These are phyloP conservation scores for Daphne laureola DNA, from an alignment of 441 rosid genomes.

Conservation along the genomic window DNA sequence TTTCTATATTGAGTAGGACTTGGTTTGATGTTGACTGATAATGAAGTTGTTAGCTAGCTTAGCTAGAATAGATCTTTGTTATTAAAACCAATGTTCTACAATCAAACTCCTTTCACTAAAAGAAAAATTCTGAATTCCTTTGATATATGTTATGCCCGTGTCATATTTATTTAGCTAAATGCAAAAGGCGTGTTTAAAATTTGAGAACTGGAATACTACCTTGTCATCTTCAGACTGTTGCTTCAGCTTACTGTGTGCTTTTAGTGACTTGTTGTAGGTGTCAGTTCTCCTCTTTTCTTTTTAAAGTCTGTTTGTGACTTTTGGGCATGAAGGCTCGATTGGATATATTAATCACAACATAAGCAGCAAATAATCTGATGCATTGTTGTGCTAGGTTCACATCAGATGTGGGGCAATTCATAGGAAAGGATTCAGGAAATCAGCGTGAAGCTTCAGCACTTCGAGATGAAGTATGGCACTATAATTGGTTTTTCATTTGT, in stretches of 20 bases:
- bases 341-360: neutral
- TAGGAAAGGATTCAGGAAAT: slow-evolving; percentile 44
- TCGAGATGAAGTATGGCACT: slow-evolving; percentile 70
- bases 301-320: neutral
- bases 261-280: slow-evolving; percentile 1
- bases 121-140: too few relatives aligned
- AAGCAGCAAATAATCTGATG: neutral
- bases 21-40: too few relatives aligned
- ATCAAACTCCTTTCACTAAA: too few relatives aligned
- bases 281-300: neutral
- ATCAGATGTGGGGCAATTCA: slow-evolving; percentile 36
- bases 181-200: too few relatives aligned
- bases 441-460: slow-evolving; percentile 88
- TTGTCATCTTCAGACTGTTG: too few relatives aligned
- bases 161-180: too few relatives aligned
- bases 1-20: too few relatives aligned
- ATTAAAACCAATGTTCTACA: too few relatives aligned
- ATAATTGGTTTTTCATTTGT: neutral
- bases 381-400: slow-evolving; percentile 32
- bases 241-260: slow-evolving; percentile 1
- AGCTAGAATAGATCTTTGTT: too few relatives aligned
- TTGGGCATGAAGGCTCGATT: neutral
- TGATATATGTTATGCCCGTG: too few relatives aligned
- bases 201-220: too few relatives aligned
- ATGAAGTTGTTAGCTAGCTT: too few relatives aligned